Evolutionary conservation across 2,329 filamentous ascomycete species (phyloP).

Genomic region (Venturia pyrina): DNA sequence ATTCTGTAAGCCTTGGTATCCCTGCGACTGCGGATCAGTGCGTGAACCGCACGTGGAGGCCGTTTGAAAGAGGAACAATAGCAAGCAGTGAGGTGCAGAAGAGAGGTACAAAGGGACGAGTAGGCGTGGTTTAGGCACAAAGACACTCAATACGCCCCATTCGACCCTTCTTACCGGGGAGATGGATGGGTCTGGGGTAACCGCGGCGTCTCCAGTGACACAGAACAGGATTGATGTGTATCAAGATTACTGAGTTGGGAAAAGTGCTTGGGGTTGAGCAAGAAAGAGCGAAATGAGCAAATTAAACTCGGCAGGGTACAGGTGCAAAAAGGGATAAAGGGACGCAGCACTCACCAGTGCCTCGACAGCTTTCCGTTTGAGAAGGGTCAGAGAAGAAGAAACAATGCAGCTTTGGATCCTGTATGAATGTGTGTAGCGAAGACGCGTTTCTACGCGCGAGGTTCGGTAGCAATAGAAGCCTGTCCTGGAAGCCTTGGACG

Average conservation of each 20-base stretch:
- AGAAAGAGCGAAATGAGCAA: constrained; percentile 7
- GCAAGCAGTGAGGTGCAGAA: background rate
- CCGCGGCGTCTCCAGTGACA: background rate
- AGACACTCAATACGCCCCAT: background rate
- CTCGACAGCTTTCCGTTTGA: background rate
- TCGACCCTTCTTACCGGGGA: background rate
- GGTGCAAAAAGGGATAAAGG: background rate
- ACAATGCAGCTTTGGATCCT: background rate
- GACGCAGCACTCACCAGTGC: background rate
- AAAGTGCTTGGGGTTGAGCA: constrained; percentile 3
- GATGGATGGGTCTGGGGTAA: background rate
- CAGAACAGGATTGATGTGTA: background rate
- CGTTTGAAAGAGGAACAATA: background rate
- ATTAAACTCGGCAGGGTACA: background rate
- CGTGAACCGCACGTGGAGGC: background rate
- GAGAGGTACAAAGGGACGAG: background rate
- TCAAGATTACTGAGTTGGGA: constrained; percentile 9
- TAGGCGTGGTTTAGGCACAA: background rate
- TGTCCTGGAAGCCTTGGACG: background rate
- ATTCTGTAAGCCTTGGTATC: constrained; percentile 9
- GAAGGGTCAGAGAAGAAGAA: background rate
- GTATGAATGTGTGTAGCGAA: background rate
- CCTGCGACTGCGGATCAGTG: background rate
- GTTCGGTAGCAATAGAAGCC: background rate
- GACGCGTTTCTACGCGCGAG: background rate